Evolutionary conservation across 2,329 filamentous ascomycete genomes (phyloP).

Genomic region (Canariomyces notabilis): DNA sequence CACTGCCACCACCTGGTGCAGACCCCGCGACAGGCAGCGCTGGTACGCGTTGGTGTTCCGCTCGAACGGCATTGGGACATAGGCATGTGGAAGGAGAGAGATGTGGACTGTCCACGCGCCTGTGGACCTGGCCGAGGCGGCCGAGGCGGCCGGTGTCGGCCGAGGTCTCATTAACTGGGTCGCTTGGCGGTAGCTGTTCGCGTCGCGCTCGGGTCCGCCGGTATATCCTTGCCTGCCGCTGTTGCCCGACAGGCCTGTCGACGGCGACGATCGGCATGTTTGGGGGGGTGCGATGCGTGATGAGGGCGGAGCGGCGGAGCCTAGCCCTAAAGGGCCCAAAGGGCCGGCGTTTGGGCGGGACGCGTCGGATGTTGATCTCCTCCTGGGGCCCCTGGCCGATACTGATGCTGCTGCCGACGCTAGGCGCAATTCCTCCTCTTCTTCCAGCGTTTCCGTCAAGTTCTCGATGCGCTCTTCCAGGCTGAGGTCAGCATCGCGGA

Average conservation of each 20-base stretch:
- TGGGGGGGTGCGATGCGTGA: constrained; percentile 12
- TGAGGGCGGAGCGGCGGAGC: constrained; percentile 17
- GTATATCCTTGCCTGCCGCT: constrained; percentile 14
- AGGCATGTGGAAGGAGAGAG: constrained; percentile 50
- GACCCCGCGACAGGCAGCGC: constrained; percentile 53
- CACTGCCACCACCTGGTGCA: constrained; percentile 54
- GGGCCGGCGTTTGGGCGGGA: constrained; percentile 23
- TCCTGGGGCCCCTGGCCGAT: constrained; percentile 14
- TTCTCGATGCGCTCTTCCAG: constrained; percentile 52
- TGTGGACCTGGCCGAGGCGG: constrained; percentile 27
- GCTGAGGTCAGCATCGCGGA: constrained; percentile 44
- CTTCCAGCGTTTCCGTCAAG: constrained; percentile 28
- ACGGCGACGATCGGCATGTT: constrained; percentile 20
- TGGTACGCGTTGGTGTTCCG: constrained; percentile 58
- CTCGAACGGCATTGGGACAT: constrained; percentile 56
- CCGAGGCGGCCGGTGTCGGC: constrained; percentile 10
- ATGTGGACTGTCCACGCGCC: constrained; percentile 54
- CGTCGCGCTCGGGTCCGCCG: constrained; percentile 19
- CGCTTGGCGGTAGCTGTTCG: constrained; percentile 9
- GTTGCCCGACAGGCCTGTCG: constrained; percentile 16
- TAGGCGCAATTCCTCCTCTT: constrained; percentile 24
- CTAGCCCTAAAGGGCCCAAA: constrained; percentile 24
- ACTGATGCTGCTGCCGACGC: constrained; percentile 11
- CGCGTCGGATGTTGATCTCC: constrained; percentile 26
- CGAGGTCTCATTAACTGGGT: constrained; percentile 22